These are phyloP conservation scores for Peronospora destructor DNA, from an alignment of 352 stramenopile species.

Conservation along the genomic window DNA sequence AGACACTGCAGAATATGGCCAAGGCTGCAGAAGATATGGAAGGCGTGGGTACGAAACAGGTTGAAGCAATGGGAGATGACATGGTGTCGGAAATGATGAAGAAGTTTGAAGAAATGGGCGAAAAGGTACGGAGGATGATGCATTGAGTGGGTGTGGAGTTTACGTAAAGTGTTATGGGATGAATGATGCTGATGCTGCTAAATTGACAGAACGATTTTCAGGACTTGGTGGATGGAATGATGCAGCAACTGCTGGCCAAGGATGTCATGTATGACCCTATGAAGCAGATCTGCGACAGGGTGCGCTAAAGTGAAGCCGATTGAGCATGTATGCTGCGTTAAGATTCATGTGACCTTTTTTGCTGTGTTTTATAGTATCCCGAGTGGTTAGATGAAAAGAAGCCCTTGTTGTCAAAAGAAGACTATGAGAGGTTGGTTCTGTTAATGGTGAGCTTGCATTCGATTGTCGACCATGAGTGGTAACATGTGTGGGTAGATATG, in stretches of 20 bases:
- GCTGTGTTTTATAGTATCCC: constrained; percentile 77
- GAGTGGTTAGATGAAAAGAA: constrained; percentile 94
- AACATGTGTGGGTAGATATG: constrained; percentile 58
- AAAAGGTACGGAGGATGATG: constrained; percentile 63
- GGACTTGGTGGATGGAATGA: constrained; percentile 95
- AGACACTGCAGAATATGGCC: constrained; percentile 87
- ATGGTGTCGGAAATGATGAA: constrained; percentile 96
- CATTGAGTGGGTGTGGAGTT: not conserved
- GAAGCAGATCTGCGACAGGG: constrained; percentile 89
- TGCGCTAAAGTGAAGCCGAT: constrained; percentile 15
- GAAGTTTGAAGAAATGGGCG: constrained; percentile 92
- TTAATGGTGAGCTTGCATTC: not conserved
- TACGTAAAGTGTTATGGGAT: not conserved
- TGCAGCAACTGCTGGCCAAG: constrained; percentile 95
- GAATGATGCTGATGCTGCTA: constrained; percentile 1
- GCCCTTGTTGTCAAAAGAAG: constrained; percentile 76
- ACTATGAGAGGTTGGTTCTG: constrained; percentile 79
- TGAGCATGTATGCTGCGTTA: constrained; percentile 2
- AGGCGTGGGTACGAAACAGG: constrained; percentile 64
- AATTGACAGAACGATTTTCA: constrained; percentile 78
- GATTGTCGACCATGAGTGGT: constrained; percentile 2
- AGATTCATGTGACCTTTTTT: not conserved
- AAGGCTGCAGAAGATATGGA: constrained; percentile 85
- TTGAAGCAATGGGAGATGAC: constrained; percentile 89
- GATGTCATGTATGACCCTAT: constrained; percentile 99